A percentile compares a stretch with the other conserved stretches of the same genome.
Conservation (phyloP, 352 stramenopile genomes). For the Pilasporangium apinafurcum region DNA sequence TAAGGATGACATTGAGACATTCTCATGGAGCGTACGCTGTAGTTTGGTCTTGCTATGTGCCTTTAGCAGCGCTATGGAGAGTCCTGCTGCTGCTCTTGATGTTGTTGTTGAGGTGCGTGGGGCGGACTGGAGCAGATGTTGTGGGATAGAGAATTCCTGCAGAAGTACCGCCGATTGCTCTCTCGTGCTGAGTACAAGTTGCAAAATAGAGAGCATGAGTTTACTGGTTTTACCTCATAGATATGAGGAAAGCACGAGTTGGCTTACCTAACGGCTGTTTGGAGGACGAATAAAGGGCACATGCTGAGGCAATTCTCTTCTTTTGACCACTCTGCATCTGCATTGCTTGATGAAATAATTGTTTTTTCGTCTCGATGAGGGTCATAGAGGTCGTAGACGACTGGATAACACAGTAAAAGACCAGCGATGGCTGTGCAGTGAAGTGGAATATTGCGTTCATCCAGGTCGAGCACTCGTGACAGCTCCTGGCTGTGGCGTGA, state of each 20-base stretch:
- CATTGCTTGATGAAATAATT: not conserved
- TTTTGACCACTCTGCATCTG: slow-evolving; percentile 11
- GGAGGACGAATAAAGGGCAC: slow-evolving; percentile 35
- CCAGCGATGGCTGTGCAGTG: slow-evolving; percentile 30
- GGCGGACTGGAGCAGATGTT: slow-evolving; percentile 17
- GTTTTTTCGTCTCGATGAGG: not conserved
- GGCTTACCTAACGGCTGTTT: slow-evolving; percentile 12
- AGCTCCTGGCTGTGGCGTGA: no score
- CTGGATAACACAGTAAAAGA: slow-evolving; percentile 35
- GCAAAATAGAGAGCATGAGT: not conserved
- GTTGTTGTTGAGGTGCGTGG: not conserved
- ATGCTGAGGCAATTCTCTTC: slow-evolving; percentile 50
- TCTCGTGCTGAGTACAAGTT: slow-evolving; percentile 1
- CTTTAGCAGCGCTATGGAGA: slow-evolving; percentile 1
- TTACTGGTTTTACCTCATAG: not conserved
- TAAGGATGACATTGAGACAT: no score
- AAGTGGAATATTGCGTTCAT: not conserved
- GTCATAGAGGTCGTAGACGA: slow-evolving; percentile 24
- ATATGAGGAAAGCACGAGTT: not conserved
- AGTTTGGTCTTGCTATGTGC: not conserved
- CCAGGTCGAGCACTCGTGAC: not conserved
- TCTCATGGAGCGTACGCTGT: not conserved
- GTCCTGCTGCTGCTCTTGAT: slow-evolving; percentile 1
- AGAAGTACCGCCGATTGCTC: slow-evolving; percentile 15
- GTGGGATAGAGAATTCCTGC: slow-evolving; percentile 49